phyloP scores from a whole-genome alignment of 2,329 filamentous ascomycete genomes.

The Aspergillus flavus region DNA sequence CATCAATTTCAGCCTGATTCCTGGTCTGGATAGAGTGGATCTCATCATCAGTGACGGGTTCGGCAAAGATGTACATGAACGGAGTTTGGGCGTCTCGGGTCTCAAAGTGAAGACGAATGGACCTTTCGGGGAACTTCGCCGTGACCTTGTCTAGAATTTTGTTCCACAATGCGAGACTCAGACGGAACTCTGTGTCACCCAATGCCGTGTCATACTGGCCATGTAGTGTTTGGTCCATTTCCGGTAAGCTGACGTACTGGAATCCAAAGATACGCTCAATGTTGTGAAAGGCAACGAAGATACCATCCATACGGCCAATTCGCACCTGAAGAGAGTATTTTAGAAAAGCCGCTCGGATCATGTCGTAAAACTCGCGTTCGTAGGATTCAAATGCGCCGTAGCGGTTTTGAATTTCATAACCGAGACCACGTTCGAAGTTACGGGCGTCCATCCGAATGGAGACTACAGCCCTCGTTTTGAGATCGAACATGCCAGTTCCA shows the following conservation, averaged over 20 bases:
- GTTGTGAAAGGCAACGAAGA: conserved; percentile 97
- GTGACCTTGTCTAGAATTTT: conserved; percentile 76
- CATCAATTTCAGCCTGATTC: conserved; percentile 65
- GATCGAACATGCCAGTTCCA: conserved; percentile 89
- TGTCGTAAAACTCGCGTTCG: conserved; percentile 94
- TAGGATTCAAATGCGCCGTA: conserved; percentile 86
- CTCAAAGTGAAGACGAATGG: conserved; percentile 80
- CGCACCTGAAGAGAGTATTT: conserved; percentile 97
- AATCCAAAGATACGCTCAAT: conserved; percentile 95
- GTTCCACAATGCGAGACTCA: conserved; percentile 78
- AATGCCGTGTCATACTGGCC: conserved; percentile 67
- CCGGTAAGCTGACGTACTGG: conserved; percentile 82
- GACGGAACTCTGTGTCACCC: conserved; percentile 82
- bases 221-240: conserved; percentile 92
- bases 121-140: conserved; percentile 70
- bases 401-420: conserved; percentile 80
- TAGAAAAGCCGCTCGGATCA: conserved; percentile 90
- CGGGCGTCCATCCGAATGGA: conserved; percentile 84
- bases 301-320: conserved; percentile 98
- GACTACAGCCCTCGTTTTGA: conserved; percentile 92
- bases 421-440: conserved; percentile 72
- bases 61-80: conserved; percentile 86
- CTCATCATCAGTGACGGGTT: conserved; percentile 74
- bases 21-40: conserved; percentile 73
- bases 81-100: conserved; percentile 63